Percentiles rank a stretch among this genome's conserved stretches.
These are phyloP conservation scores for Eragrostis curvula DNA, from an alignment of 176 grass and related monocot species.

Conservation along the genomic window DNA sequence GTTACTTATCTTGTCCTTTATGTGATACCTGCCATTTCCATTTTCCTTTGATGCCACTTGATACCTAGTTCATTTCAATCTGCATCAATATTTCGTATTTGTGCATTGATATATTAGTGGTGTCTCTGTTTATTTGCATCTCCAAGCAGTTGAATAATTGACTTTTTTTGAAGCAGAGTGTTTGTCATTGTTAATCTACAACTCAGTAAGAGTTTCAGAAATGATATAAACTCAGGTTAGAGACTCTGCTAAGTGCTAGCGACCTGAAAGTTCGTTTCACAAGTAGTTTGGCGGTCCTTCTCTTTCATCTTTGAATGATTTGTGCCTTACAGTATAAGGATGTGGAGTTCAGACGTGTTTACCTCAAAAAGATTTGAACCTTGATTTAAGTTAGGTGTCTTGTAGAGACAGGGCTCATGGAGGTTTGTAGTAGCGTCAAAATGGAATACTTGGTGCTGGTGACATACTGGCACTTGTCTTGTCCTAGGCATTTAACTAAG, in stretches of 20 bases:
- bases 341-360: constrained; percentile 18
- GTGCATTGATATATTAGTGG: background rate
- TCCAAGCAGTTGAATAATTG: constrained; percentile 10
- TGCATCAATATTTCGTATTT: background rate
- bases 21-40: constrained; percentile 24
- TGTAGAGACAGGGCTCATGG: background rate
- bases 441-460: background rate
- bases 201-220: constrained; percentile 18
- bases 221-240: constrained; percentile 14
- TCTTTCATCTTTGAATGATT: constrained; percentile 11
- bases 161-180: constrained; percentile 19
- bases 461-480: constrained; percentile 6
- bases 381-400: constrained; percentile 24
- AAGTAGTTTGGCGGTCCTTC: constrained; percentile 2
- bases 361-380: background rate
- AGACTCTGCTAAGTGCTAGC: background rate
- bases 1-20: constrained; percentile 47
- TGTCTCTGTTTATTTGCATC: constrained; percentile 19
- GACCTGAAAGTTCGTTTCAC: constrained; percentile 12
- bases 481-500: constrained; percentile 9
- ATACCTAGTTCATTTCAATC: constrained; percentile 23
- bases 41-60: constrained; percentile 13
- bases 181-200: constrained; percentile 28
- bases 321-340: constrained; percentile 14
- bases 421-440: constrained; percentile 24